These are phyloP conservation scores for Pestalotiopsis sp. DNA, from an alignment of 2,329 filamentous ascomycete genomes.

Conservation along the genomic window DNA sequence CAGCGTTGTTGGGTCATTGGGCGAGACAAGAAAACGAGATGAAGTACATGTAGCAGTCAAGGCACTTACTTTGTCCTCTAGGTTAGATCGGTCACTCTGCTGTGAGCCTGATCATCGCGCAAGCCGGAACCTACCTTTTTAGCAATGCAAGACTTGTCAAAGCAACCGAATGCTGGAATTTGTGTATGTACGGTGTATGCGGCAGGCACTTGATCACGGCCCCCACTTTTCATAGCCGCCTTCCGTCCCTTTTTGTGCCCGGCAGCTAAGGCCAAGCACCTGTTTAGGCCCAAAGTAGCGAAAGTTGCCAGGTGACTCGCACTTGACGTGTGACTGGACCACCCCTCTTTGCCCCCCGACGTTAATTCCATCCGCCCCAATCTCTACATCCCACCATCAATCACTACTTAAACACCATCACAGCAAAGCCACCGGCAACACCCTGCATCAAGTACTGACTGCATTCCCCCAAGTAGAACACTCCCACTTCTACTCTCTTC, in stretches of 20 bases:
- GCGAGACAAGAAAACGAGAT: background rate
- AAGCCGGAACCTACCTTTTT: too few relatives aligned
- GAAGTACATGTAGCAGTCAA: too few relatives aligned
- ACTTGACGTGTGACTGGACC: conserved; percentile 6
- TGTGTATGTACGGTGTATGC: too few relatives aligned
- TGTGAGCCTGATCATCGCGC: too few relatives aligned
- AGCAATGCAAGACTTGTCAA: too few relatives aligned
- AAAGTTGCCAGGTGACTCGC: conserved; percentile 8
- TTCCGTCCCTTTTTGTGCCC: background rate
- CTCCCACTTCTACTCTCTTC: conserved; percentile 16
- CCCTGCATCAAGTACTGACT: background rate
- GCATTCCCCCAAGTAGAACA: background rate
- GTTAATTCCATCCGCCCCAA: background rate
- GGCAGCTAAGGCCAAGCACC: background rate
- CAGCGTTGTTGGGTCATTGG: background rate
- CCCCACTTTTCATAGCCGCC: too few relatives aligned
- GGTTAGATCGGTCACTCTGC: too few relatives aligned
- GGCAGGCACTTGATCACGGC: too few relatives aligned
- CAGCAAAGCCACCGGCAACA: background rate
- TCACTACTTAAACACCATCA: conserved; percentile 5
- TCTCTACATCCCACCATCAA: conserved; percentile 9
- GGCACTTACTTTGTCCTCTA: background rate
- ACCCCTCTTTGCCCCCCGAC: background rate
- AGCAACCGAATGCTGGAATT: too few relatives aligned
- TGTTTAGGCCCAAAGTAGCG: background rate